Conservation (phyloP, 192 early-diverging fungal species). For the Coemansia sp. region DNA sequence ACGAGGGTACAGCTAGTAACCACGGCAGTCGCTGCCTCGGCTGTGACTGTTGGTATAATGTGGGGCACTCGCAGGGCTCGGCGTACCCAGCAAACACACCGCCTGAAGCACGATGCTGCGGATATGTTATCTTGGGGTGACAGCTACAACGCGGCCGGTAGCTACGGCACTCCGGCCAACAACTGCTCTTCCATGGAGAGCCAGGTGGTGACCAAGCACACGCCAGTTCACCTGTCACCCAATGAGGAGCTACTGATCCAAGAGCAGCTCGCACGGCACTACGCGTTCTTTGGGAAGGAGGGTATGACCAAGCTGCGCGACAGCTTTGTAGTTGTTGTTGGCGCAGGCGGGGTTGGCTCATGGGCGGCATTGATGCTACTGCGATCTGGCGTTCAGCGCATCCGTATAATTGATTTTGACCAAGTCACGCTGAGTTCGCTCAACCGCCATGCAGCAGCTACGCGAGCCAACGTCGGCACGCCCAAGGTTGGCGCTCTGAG, state of each 20-base stretch:
- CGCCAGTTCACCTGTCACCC: constrained; percentile 31
- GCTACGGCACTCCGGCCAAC: background rate
- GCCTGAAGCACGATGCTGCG: constrained; percentile 58
- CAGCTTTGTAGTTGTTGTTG: constrained; percentile 92
- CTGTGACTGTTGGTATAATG: constrained; percentile 59
- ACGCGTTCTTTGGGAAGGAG: constrained; percentile 84
- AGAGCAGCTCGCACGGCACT: constrained; percentile 84
- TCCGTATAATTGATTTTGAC: constrained; percentile 96
- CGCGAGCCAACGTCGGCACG: constrained; percentile 82
- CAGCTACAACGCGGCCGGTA: background rate
- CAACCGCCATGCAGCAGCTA: constrained; percentile 93
- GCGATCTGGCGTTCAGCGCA: constrained; percentile 77
- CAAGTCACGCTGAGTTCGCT: constrained; percentile 92
- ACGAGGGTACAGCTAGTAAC: constrained; percentile 47
- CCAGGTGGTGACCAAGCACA: constrained; percentile 35
- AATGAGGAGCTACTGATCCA: constrained; percentile 68
- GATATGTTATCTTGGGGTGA: constrained; percentile 25
- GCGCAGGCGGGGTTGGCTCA: constrained; percentile 91
- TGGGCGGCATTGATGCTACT: constrained; percentile 89
- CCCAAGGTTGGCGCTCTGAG: constrained; percentile 78
- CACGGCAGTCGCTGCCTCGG: constrained; percentile 64
- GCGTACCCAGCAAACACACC: constrained; percentile 47
- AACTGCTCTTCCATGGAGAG: background rate
- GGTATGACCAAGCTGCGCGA: constrained; percentile 68
- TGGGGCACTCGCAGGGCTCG: constrained; percentile 54